Base-by-base conservation (phyloP, 2,329 filamentous ascomycete species). In the Didymella exigua region DNA sequence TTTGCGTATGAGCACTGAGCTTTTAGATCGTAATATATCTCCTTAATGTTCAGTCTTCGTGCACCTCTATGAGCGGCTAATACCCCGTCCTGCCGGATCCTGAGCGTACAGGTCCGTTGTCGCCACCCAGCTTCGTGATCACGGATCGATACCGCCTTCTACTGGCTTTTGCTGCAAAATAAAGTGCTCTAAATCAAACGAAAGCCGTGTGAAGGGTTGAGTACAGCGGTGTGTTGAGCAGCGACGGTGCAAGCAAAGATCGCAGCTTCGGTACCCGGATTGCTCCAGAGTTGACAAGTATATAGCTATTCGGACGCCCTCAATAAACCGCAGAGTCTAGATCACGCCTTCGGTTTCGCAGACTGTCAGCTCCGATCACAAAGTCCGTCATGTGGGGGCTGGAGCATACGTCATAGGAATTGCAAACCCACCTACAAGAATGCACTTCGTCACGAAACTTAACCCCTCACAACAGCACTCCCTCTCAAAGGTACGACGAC, bases 21-120 rank as follows among this genome's bases (percentile, higher is more conserved):
- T 54, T 57, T 56, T 65, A 63, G 58, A 62, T 46, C 50, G 61
- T 49, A 67, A 67, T 66, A 59, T 57, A 54, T 60, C 56, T 41
- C 46, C 36, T 47, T 55, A 46, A 55, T 53, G 53, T 56, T 47
- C 48, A 50, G 8, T 9, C 14, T 38, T 34, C 18, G 43, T 30
- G 41, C 38, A 18, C 29, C 7, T 34, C 6, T 26, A 16, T 19
- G 18, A 2, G 5, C 9, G 18, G 10, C 6, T 1, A 13, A 21
- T 18, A 7, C 11, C 11, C 18, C 10, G 7, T 16, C 2, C 13
- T 33, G 8, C 19, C 19, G 19, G 29, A 34, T 21, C 18, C 8
- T 21, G 13, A 42, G 29, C 37, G 7, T 21, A 9, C 27, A 16
- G 10, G 24, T 27, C 14, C n/a, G 8, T 29, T 31, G 24, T 29